Base-by-base conservation (phyloP, 2,329 filamentous ascomycete species). In the Beauveria pseudobassiana region DNA sequence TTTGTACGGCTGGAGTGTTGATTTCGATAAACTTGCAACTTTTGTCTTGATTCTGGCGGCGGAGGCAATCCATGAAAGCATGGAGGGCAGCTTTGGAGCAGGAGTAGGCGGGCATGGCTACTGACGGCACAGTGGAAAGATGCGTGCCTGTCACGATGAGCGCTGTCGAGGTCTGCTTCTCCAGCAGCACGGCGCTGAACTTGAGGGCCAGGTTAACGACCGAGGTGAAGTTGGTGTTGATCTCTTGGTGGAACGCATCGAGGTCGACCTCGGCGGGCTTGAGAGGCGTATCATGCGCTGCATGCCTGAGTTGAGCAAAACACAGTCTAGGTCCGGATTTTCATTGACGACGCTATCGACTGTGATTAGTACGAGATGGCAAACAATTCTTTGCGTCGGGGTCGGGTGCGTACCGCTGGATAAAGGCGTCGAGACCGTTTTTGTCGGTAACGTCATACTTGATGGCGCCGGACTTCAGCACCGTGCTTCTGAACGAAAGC, bases 221-320 rank as follows among this genome's bases (percentile, higher is more conserved):
- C 14, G 63, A 65, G 16, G 63, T 64, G 26, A 67, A 66, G 59
- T 69, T 69, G 42, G 61, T 63, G 45, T 63, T 52, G 30, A 68
- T 58, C 7, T 67, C 62, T 6, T 59, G 30, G 18, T 69, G 65
- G 28, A 72, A 71, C 3, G 64, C 64, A 1, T 50, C 69, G 50
- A 75, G 64, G n/a, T 69, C 65, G 51, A 73, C 66, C 43, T 59
- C 62, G 55, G 34, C 43, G 1, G 67, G 63, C 10, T 58, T 30
- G 45, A 49, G 9, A 67, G 20, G 64, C 67, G 22, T 66, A 79
- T 66, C 0, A 66, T 66, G 22, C 72, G 73, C 69, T 87, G 83
- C 43, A 81, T 73, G 30, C 82, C 83, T 0, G 83, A 78, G 69
- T 86, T 86, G 60, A 86, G 73, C 61, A 86, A 70, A 34, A 87